Percentiles rank a stretch among this genome's conserved stretches.
Evolutionary conservation across 1,139 yeast species (phyloP).

Genomic region (Geotrichum cucujoidarum): DNA sequence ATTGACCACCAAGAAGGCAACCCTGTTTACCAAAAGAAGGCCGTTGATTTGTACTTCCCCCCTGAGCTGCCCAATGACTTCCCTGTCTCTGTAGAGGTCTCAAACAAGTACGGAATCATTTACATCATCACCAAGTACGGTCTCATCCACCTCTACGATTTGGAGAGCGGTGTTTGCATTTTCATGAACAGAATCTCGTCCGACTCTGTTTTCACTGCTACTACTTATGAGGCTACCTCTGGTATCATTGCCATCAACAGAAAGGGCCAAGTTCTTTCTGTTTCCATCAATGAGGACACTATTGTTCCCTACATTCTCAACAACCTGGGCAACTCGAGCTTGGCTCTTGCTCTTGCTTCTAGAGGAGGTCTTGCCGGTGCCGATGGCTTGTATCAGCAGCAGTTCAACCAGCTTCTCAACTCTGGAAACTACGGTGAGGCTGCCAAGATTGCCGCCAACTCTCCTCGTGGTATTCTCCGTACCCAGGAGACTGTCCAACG

Average conservation of each 20-base stretch:
- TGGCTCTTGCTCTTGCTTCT: constrained; percentile 85
- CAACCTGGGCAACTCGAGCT: constrained; percentile 76
- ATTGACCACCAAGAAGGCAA: constrained; percentile 86
- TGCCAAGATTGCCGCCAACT: constrained; percentile 95
- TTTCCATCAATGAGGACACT: constrained; percentile 78
- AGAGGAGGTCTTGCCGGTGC: constrained; percentile 98
- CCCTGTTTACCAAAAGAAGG: constrained; percentile 84
- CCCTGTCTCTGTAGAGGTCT: constrained; percentile 89
- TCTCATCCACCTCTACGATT: constrained; percentile 90
- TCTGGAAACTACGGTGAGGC: constrained; percentile 89
- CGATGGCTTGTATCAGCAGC: constrained; percentile 84
- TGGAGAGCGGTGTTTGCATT: constrained; percentile 86
- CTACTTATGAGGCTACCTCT: constrained; percentile 59
- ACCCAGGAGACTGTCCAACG: constrained; percentile 93
- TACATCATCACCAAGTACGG: constrained; percentile 93
- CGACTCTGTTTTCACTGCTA: constrained; percentile 93
- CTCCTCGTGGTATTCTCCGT: constrained; percentile 74
- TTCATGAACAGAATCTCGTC: constrained; percentile 96
- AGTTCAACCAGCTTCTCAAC: constrained; percentile 77
- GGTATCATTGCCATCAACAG: constrained; percentile 94
- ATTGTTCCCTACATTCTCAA: constrained; percentile 86
- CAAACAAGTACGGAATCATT: constrained; percentile 78
- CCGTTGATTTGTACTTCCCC: constrained; percentile 92
- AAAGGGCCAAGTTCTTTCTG: constrained; percentile 91
- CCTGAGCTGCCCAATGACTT: constrained; percentile 95